These are phyloP conservation scores for Stenocarpella maydis DNA, from an alignment of 2,329 filamentous ascomycete genomes.

Conservation along the genomic window DNA sequence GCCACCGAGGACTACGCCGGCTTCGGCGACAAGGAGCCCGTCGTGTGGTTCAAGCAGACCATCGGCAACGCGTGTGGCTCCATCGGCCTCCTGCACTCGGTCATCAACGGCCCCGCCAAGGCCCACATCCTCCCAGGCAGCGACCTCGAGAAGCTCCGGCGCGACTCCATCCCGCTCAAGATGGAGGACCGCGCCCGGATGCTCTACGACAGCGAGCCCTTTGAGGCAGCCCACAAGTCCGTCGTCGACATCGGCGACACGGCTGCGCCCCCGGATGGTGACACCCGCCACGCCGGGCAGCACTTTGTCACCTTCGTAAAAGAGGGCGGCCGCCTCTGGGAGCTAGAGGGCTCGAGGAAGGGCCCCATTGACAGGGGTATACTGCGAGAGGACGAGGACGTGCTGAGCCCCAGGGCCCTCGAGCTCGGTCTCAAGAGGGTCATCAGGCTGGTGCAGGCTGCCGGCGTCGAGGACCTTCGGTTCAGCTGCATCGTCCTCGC, in stretches of 20 bases:
- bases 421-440: slow-evolving; percentile 61
- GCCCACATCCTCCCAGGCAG: slow-evolving; percentile 61
- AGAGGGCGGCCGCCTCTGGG: slow-evolving; percentile 72
- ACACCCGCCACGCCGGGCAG: slow-evolving; percentile 62
- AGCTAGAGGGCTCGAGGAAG: slow-evolving; percentile 78
- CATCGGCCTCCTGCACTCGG: slow-evolving; percentile 77
- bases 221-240: slow-evolving; percentile 77
- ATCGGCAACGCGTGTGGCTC: slow-evolving; percentile 85
- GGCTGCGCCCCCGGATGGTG: slow-evolving; percentile 66
- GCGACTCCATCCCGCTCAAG: slow-evolving; percentile 67
- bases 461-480: slow-evolving; percentile 44
- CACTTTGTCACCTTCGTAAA: slow-evolving; percentile 88
- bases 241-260: slow-evolving; percentile 76
- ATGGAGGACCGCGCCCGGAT: slow-evolving; percentile 71
- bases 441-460: slow-evolving; percentile 48
- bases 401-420: slow-evolving; percentile 73
- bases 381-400: slow-evolving; percentile 65
- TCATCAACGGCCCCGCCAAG: slow-evolving; percentile 72
- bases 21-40: slow-evolving; percentile 61
- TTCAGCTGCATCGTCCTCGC: slow-evolving; percentile 52
- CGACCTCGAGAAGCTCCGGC: slow-evolving; percentile 65
- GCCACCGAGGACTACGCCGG: slow-evolving; percentile 56
- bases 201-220: slow-evolving; percentile 72
- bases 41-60: slow-evolving; percentile 86
- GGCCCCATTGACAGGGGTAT: slow-evolving; percentile 74